Percentiles rank a stretch among this genome's conserved stretches.
Evolutionary conservation across 306 rosid species (phyloP).

Genomic region (Inga leiocalycina): DNA sequence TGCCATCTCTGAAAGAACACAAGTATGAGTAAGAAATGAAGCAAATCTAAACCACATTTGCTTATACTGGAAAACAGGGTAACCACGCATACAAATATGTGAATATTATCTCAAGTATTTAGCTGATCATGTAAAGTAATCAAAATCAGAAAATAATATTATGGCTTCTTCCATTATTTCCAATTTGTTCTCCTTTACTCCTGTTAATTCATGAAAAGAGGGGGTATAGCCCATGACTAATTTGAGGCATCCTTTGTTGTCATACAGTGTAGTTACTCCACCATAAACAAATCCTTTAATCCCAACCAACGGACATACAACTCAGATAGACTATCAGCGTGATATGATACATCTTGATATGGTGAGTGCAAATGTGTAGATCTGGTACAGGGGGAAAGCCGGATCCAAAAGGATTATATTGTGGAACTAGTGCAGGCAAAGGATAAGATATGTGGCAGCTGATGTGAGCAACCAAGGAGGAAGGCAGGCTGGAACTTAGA

Average conservation of each 20-base stretch:
- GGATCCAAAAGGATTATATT: background rate
- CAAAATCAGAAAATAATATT: background rate
- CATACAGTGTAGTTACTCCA: background rate
- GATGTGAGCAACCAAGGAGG: background rate
- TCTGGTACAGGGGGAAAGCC: background rate
- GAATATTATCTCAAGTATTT: slow-evolving; percentile 3
- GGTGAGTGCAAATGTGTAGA: background rate
- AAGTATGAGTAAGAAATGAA: slow-evolving; percentile 13
- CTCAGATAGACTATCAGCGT: background rate
- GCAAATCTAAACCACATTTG: background rate
- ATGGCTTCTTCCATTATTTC: background rate
- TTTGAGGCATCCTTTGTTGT: background rate
- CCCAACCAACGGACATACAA: background rate
- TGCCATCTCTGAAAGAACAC: slow-evolving; percentile 60
- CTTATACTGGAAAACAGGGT: slow-evolving; percentile 14
- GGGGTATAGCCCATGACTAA: background rate
- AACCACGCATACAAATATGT: slow-evolving; percentile 8
- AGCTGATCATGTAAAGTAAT: slow-evolving; percentile 21
- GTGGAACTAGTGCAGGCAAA: background rate
- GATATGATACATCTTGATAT: background rate
- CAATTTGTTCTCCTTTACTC: background rate
- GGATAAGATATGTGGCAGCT: background rate
- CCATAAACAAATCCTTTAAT: background rate
- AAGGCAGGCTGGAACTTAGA: background rate
- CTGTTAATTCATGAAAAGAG: background rate